Evolutionary conservation across 2,329 filamentous ascomycete species (phyloP).

Genomic region (Cryphonectria naterciae): DNA sequence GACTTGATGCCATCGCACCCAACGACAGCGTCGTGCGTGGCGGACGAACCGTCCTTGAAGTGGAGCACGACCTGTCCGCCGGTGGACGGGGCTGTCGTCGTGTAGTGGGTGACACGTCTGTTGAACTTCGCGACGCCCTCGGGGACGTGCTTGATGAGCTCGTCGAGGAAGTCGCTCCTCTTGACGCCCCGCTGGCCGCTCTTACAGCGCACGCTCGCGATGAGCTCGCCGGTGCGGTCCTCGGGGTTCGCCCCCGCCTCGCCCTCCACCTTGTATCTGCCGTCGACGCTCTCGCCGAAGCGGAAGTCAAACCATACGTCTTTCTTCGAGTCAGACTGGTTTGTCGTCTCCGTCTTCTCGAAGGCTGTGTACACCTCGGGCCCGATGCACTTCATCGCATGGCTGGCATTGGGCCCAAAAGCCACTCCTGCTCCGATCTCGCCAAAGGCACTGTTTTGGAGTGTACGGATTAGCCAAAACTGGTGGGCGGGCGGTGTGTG

Average conservation of each 20-base stretch:
- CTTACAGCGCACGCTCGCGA: slow-evolving; percentile 24
- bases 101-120: slow-evolving; percentile 26
- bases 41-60: slow-evolving; percentile 29
- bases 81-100: slow-evolving; percentile 9
- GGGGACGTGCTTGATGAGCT: slow-evolving; percentile 31
- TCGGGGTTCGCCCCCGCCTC: slow-evolving; percentile 17
- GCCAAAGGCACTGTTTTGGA: slow-evolving; percentile 44
- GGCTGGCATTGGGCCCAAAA: slow-evolving; percentile 53
- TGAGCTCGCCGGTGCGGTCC: slow-evolving; percentile 26
- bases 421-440: slow-evolving; percentile 63
- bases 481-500: no score
- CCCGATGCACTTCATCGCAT: slow-evolving; percentile 36
- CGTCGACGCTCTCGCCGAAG: slow-evolving; percentile 32
- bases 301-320: slow-evolving; percentile 37
- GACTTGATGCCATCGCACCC: slow-evolving; percentile 36
- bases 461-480: neutral
- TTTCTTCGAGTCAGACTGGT: slow-evolving; percentile 32
- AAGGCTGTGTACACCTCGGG: slow-evolving; percentile 35
- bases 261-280: slow-evolving; percentile 26
- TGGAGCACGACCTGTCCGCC: slow-evolving; percentile 13
- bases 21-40: slow-evolving; percentile 31
- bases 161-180: slow-evolving; percentile 33
- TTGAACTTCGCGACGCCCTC: slow-evolving; percentile 28
- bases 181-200: slow-evolving; percentile 35
- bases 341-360: slow-evolving; percentile 36